Base-by-base conservation (phyloP, 2,329 filamentous ascomycete species). In the Trichophyton verrucosum region DNA sequence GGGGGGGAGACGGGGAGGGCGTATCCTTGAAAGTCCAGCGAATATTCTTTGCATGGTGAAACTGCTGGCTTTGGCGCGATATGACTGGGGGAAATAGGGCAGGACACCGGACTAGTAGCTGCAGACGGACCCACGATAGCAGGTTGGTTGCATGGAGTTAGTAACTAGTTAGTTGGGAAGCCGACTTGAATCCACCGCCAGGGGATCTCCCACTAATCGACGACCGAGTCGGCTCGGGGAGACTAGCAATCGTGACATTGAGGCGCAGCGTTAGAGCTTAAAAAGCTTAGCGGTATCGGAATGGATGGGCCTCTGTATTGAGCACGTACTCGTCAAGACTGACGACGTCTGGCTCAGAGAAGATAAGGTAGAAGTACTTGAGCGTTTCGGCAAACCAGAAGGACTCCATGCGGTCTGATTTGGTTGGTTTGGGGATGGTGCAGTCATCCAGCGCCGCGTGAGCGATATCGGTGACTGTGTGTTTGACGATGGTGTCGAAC, bases 381-480 rank as follows among this genome's bases (percentile, higher is more conserved):
- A 96, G 77, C 47, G 90, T 96, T 78, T 96, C 91, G 2, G 88
- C 88, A 64, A 90, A 78, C 89, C 91, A 96, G 73, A 95, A 95
- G 69, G 87, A 91, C 76, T 95, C 87, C 88, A 92, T 91, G 66
- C 79, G 78, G 71, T 91, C 82, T 17, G 57, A 17, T 11, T 62
- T 51, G 7, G 7, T 33, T 11, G 63, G 64, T 1, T 61, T 44
- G 7, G 42, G 22, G 3, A 55, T 49, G 8, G 58, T 64, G 17
- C 64, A 63, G 64, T 70, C 69, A 3, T 57, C 58, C 3, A 72
- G 49, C 2, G 63, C 88, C 9, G 83, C 86, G 74, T 90, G 84
- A 7, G 85, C 89, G 56, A 81, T 80, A 11, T 83, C 75, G 0
- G 88, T 86, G 40, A 78, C 76, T 1, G 89, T 91, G 36, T 83